Evolutionary conservation across 2,329 filamentous ascomycete species (phyloP).

Genomic region (Monosporascus sp.): DNA sequence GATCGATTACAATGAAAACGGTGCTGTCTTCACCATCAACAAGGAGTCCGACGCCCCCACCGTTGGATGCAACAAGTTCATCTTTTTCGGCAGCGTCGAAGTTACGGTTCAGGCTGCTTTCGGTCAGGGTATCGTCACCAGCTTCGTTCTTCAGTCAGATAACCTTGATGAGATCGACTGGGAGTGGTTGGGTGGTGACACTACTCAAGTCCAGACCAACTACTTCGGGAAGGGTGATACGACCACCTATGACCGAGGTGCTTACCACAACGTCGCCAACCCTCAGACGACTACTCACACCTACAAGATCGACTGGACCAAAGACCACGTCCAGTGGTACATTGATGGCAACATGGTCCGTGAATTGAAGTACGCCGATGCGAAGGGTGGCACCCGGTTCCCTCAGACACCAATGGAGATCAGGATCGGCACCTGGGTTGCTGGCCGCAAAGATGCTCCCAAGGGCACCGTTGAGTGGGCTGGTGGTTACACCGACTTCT

Average conservation of each 20-base stretch:
- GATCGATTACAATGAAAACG: constrained; percentile 41
- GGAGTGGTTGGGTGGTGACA: constrained; percentile 84
- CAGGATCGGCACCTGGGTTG: constrained; percentile 65
- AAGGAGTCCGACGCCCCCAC: constrained; percentile 62
- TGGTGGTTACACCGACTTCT: constrained; percentile 54
- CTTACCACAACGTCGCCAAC: constrained; percentile 52
- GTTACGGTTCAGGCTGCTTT: constrained; percentile 72
- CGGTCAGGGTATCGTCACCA: constrained; percentile 84
- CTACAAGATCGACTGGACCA: constrained; percentile 65
- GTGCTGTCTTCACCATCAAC: constrained; percentile 62
- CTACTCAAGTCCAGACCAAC: constrained; percentile 75
- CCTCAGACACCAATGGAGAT: constrained; percentile 71
- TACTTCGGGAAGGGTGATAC: constrained; percentile 73
- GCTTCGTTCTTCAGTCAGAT: constrained; percentile 83
- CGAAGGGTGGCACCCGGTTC: constrained; percentile 52
- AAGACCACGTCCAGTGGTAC: constrained; percentile 57
- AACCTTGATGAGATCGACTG: constrained; percentile 92
- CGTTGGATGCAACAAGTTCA: constrained; percentile 76
- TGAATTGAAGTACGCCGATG: constrained; percentile 55
- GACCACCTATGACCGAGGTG: constrained; percentile 63
- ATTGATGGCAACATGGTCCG: constrained; percentile 59
- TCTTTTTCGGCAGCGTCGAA: constrained; percentile 92
- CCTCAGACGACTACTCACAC: constrained; percentile 55
- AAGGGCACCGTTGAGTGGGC: constrained; percentile 69
- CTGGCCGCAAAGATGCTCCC: constrained; percentile 51